Evolutionary conservation across 805 yeast species (phyloP), one percentile per base, ranked within the genome.

Genomic region (Dipodascopsis uninucleata): DNA sequence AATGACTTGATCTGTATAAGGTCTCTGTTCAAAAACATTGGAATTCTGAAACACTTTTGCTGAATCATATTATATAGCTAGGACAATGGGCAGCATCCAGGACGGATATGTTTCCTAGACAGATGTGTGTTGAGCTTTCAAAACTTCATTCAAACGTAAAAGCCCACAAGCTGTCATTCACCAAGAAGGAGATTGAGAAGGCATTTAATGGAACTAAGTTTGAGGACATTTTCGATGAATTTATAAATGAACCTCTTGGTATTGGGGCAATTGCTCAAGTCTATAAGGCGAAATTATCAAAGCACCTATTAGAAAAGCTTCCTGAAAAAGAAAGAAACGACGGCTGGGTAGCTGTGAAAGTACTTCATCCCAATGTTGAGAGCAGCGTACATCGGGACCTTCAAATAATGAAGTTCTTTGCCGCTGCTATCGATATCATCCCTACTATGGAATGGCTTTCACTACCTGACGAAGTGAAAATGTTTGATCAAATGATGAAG

Each of bases 71-170:
- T 61, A 80, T 84, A 45, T 84, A 86, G 64, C 74, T 93, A 45
- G 98, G 97, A 3, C 99, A 93, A 68, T 93, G 99, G 99, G 98
- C 98, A 0, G 97, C 97, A 2, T 84, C 96, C 8, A 76, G 99
- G 64, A 85, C 95, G 0, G 99, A 93, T 65, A 82, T 93, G 26
- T 90, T 93, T 66, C 82, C 96, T 2, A 69, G 67, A 36, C 85
- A 76, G 31, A 66, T 90, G 64, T 90, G 97, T 62, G 76, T 77
- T 18, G 88, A 85, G 59, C 67, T 93, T 56, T 77, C 85, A 7
- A 67, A 75, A 20, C 67, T 93, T 43, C 99, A 93, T 63, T 85
- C 96, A 4, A 78, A 86, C 60, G 90, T 88, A 7, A 78, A 75
- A 46, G 74, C 82, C 4, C 99, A 93, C 68, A 67, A 83, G 0